Conservation (phyloP, 139 green algal species). For the Axilococcus clingmanii region DNA sequence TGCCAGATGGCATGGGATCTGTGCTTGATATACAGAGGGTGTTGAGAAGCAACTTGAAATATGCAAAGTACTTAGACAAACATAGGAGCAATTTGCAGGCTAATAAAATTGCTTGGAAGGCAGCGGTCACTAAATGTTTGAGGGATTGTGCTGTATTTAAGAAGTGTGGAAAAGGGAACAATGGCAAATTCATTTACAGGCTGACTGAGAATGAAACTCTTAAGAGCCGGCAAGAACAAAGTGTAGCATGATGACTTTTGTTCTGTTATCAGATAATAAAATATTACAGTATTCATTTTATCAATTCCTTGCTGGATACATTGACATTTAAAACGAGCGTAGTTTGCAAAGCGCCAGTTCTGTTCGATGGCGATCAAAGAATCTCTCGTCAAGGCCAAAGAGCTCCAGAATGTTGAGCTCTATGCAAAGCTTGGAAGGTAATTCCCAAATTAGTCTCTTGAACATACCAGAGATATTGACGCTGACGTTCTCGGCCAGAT, state of each 20-base stretch:
- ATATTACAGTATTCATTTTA: background rate
- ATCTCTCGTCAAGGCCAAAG: slow-evolving; percentile 9
- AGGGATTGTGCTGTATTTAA: slow-evolving; percentile 8
- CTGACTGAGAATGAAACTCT: background rate
- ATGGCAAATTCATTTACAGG: slow-evolving; percentile 12
- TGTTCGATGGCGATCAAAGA: background rate
- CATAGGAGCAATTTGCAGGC: slow-evolving; percentile 5
- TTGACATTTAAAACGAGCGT: no score
- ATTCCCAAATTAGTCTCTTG: no score
- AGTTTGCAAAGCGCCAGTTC: no score
- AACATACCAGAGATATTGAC: background rate
- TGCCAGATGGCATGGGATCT: slow-evolving; percentile 11
- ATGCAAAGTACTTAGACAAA: slow-evolving; percentile 10
- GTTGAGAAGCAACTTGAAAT: slow-evolving; percentile 9
- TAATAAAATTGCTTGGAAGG: no score
- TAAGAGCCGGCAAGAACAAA: background rate
- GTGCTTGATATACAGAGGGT: slow-evolving; percentile 17
- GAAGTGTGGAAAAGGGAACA: slow-evolving; percentile 8
- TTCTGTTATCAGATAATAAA: background rate
- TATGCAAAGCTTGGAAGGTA: background rate
- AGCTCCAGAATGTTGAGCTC: slow-evolving; percentile 17
- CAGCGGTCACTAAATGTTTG: slow-evolving; percentile 6
- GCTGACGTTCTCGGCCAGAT: slow-evolving; percentile 1
- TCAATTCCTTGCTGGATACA: background rate
- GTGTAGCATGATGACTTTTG: background rate